phyloP scores from a whole-genome alignment of 169 alveolate genomes.

The Plasmodium gallinaceum region DNA sequence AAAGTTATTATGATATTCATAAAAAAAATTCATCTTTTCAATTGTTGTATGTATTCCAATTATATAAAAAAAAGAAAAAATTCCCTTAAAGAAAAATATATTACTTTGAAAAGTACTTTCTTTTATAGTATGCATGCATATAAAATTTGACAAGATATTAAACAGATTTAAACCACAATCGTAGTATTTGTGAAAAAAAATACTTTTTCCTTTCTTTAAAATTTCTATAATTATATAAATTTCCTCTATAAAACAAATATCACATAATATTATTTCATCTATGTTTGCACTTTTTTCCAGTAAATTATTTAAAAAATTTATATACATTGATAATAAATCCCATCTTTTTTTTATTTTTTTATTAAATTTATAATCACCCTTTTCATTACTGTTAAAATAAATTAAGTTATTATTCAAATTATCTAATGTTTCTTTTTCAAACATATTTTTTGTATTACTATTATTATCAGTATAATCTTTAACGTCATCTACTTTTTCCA shows the following conservation, averaged over 20 bases:
- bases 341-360: constrained; percentile 6
- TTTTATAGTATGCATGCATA: constrained; percentile 30
- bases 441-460: neutral
- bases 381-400: neutral
- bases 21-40: neutral
- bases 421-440: neutral
- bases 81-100: neutral
- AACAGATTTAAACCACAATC: constrained; percentile 38
- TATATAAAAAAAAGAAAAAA: constrained; percentile 20
- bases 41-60: neutral
- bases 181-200: constrained; percentile 18
- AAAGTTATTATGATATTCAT: neutral
- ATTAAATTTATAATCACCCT: neutral
- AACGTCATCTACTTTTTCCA: neutral
- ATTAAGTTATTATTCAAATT: neutral
- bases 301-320: constrained; percentile 21
- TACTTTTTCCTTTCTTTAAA: constrained; percentile 8
- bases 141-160: constrained; percentile 18
- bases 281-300: constrained; percentile 20
- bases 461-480: neutral
- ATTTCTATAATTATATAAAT: constrained; percentile 19
- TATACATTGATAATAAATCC: constrained; percentile 14
- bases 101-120: neutral
- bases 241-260: constrained; percentile 23
- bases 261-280: neutral